These are phyloP conservation scores for Garcia nutans DNA, from an alignment of 345 rosid species.

Conservation along the genomic window DNA sequence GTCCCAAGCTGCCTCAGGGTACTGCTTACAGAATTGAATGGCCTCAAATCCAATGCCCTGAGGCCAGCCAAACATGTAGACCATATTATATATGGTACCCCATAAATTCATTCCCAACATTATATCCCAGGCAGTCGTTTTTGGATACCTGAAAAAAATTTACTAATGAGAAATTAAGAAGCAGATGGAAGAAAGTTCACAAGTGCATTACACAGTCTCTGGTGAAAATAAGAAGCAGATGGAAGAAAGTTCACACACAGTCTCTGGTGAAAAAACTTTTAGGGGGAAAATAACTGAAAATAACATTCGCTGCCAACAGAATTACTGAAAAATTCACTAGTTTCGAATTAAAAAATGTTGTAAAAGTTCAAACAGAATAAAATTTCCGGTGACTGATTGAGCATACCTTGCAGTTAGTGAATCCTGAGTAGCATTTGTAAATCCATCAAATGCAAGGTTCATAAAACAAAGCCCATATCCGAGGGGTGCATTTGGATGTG, in stretches of 20 bases:
- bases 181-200: background rate
- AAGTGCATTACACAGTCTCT: no score
- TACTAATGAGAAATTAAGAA: slow-evolving; percentile 1
- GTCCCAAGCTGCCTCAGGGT: slow-evolving; percentile 94
- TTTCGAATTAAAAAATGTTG: background rate
- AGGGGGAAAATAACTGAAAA: no score
- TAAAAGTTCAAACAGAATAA: background rate
- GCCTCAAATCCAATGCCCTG: slow-evolving; percentile 73
- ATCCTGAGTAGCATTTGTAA: slow-evolving; percentile 98
- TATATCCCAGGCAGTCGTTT: slow-evolving; percentile 90
- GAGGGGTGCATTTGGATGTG: slow-evolving; percentile 92
- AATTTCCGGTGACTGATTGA: background rate
- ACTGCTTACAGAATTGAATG: slow-evolving; percentile 68
- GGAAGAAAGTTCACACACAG: no score
- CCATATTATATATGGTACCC: slow-evolving; percentile 85
- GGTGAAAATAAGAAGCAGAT: no score
- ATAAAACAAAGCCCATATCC: slow-evolving; percentile 91
- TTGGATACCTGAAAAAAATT: slow-evolving; percentile 57
- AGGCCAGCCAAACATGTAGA: slow-evolving; percentile 91
- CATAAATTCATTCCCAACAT: slow-evolving; percentile 97
- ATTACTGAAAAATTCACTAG: background rate
- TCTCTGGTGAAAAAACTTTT: no score
- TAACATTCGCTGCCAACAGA: background rate
- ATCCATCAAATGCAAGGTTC: slow-evolving; percentile 96
- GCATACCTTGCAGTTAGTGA: slow-evolving; percentile 74